Conservation (phyloP, 2,329 filamentous ascomycete species). For the Neopestalotiopsis sp. region DNA sequence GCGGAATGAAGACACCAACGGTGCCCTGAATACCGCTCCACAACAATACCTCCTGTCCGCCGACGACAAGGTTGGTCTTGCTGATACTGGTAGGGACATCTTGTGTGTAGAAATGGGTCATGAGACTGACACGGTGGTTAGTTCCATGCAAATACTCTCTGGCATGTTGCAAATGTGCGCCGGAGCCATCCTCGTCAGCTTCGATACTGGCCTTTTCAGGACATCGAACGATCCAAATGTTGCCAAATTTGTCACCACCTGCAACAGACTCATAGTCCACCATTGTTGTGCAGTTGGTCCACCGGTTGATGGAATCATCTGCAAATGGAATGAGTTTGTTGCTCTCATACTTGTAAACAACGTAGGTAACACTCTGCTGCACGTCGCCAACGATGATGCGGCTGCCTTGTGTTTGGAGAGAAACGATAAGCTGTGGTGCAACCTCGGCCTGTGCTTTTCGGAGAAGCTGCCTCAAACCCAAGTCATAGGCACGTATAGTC, state of each 20-base stretch:
- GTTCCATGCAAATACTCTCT: constrained; percentile 89
- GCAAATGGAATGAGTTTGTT: constrained; percentile 93
- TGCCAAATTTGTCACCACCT: constrained; percentile 97
- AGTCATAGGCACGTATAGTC: constrained; percentile 85
- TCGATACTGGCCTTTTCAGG: constrained; percentile 86
- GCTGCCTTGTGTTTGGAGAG: constrained; percentile 86
- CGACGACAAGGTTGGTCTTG: constrained; percentile 88
- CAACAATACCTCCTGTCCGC: constrained; percentile 87
- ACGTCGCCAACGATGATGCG: constrained; percentile 90
- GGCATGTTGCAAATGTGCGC: constrained; percentile 89
- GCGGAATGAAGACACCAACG: constrained; percentile 90
- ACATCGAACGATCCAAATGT: constrained; percentile 90
- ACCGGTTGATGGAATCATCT: constrained; percentile 87
- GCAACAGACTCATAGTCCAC: constrained; percentile 96
- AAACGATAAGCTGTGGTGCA: constrained; percentile 82
- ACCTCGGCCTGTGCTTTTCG: constrained; percentile 88
- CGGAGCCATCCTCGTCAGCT: constrained; percentile 89
- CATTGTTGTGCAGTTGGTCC: constrained; percentile 91
- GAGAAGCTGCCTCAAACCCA: constrained; percentile 90
- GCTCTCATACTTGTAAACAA: constrained; percentile 90
- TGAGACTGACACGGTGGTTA: constrained; percentile 81
- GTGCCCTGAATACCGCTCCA: constrained; percentile 97
- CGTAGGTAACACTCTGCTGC: constrained; percentile 87
- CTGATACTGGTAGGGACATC: constrained; percentile 91
- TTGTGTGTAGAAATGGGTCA: constrained; percentile 88